Base-by-base conservation (phyloP, 805 yeast genomes). In the Myxozyma geophila region DNA sequence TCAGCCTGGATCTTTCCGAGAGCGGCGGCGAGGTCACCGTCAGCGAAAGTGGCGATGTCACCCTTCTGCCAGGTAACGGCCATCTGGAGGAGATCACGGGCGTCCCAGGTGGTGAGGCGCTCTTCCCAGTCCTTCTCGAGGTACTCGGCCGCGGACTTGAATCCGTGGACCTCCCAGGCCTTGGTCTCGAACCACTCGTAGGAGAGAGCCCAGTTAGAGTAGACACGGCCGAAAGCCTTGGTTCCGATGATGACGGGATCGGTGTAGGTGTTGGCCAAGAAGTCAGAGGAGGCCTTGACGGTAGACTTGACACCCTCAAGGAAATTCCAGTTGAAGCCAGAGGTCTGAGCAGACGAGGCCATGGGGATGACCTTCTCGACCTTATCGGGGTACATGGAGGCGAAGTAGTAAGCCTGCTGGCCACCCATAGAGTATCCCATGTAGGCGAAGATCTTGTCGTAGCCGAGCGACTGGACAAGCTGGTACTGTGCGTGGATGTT, bases 361-460 rank as follows among this genome's bases (percentile, higher is more conserved):
- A 66, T 51, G 48, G 67, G 68, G 35, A 66, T 63, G 44, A 66
- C 46, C 50, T 64, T 57, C 63, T 66, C 33, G 21, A 66, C 68
- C 41, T 52, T 49, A 39, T 56, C 64, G n/a, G 69, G 69, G 59
- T 54, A 66, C 63, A 64, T 54, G 12, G 66, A 47, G 35, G 63
- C 69, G 49, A 64, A 64, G 59, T 66, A 59, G 56, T 66, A 66
- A 1, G 69, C 68, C 57, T 66, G 69, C 60, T 64, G 68, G 10
- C 68, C 69, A 36, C 69, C 69, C 69, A 66, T 66, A 49, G 69
- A 66, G 58, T 60, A 66, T 7, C 69, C 69, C 48, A 63, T 53
- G 47, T 64, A 64, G 48, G 69, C 68, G 36, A 59, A 60, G 52
- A 66, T 63, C 61, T 60, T 49, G 55, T 66, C 64, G 33, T 66